A percentile compares a stretch with the other conserved stretches of the same genome.
Evolutionary conservation across 768 basidiomycete species (phyloP).

Genomic region (Pulveroboletus sp.): DNA sequence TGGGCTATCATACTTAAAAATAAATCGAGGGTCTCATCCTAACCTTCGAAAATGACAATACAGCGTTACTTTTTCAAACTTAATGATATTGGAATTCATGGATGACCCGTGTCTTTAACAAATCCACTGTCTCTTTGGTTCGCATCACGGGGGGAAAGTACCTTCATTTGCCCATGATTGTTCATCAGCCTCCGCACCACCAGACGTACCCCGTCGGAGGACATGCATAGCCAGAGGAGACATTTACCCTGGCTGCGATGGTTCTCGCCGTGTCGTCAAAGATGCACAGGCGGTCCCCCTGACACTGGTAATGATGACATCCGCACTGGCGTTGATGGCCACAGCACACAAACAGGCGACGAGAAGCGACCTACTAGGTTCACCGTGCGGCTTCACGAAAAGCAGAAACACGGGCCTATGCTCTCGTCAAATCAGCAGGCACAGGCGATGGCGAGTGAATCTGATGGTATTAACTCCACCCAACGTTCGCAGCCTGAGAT

Average conservation of each 20-base stretch:
- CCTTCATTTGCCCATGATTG: slow-evolving; percentile 17
- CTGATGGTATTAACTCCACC: slow-evolving; percentile 10
- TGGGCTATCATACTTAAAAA: too few species aligned
- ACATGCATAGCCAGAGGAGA: slow-evolving; percentile 12
- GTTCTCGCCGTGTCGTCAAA: slow-evolving; percentile 16
- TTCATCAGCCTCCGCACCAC: slow-evolving; percentile 22
- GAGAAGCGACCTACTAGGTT: slow-evolving; percentile 5
- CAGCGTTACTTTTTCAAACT: too few species aligned
- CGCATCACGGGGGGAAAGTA: slow-evolving; percentile 14
- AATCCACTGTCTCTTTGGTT: slow-evolving; percentile 6
- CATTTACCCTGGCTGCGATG: slow-evolving; percentile 6
- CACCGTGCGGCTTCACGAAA: slow-evolving; percentile 15
- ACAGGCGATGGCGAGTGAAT: slow-evolving; percentile 19
- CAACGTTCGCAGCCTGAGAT: slow-evolving; percentile 16
- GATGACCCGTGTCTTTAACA: too few species aligned
- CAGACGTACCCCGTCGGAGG: slow-evolving; percentile 18
- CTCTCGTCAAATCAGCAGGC: slow-evolving; percentile 14
- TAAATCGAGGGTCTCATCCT: too few species aligned
- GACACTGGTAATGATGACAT: neutral
- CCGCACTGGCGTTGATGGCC: neutral
- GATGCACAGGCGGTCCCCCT: slow-evolving; percentile 3
- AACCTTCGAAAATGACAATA: too few species aligned
- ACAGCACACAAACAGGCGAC: too few species aligned
- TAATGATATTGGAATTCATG: too few species aligned
- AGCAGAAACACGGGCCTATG: slow-evolving; percentile 16